Evolutionary conservation across 164 flowering plant species (phyloP), one percentile per base, ranked within the genome.

Genomic region (Sedum album): DNA sequence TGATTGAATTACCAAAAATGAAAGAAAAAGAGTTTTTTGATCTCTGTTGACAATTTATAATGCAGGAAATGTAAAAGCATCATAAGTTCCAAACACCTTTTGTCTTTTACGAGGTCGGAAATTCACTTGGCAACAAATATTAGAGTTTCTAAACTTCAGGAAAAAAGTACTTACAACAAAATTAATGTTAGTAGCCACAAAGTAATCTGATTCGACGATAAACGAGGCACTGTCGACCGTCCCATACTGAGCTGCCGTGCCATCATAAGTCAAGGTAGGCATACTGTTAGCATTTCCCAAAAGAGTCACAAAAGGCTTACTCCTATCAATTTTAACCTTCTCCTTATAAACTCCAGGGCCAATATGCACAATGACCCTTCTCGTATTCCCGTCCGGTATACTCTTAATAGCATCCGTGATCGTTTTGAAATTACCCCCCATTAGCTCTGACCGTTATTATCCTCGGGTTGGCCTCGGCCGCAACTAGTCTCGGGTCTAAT

Each of bases 401-500:
- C 85, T 84, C 0, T 76, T 73, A 4, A 88, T 13, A 35, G 96
- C 96, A 0, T 78, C 91, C 0, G 71, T 66, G 2, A 90, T 41
- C 2, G 88, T 86, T 71, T 77, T 80, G 76, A 88, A 90, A 17
- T 85, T 78, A 6, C 93, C 61, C 70, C 0, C 96, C 93, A 36
- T 79, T 81, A 26, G 76, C 51, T 11, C 66, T 44, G 17, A 89
- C 87, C 68, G 64, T 83, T 18, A 87, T 79, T 1, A 76, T 67
- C 39, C 28, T 76, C 0, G 33, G 41, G 1, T n/a, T 44, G 1
- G 36, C 70, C 78, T 86, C 86, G 0, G 88, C 91, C 0, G 64
- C 69, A 11, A 35, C 77, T 0, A 83, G 68, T 21, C 31, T 71
- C 0, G 79, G 80, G 73, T 83, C 86, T 6, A 84, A 31, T 26